A percentile compares a stretch with the other conserved stretches of the same genome.
Conservation (phyloP, 177 flowering plant species). For the Vitis hybrid region DNA sequence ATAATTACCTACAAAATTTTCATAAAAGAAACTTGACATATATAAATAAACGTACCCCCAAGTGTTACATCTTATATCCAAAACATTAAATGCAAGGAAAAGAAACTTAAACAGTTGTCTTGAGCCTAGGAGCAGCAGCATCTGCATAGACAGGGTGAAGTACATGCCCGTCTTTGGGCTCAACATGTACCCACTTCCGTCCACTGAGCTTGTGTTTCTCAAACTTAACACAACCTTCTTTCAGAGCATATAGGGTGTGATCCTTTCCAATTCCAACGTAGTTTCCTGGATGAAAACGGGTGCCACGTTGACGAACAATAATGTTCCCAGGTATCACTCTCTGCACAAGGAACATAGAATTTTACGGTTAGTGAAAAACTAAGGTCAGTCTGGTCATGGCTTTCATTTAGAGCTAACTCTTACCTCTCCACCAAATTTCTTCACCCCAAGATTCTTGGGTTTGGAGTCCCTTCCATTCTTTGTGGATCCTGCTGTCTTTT, state of each 20-base stretch:
- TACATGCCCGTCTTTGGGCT: conserved; percentile 81
- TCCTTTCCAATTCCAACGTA: conserved; percentile 95
- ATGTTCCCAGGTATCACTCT: conserved; percentile 94
- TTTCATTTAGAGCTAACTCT: neutral
- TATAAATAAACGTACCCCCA: no score
- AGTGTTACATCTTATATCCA: neutral
- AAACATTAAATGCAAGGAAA: neutral
- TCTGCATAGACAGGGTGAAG: conserved; percentile 75
- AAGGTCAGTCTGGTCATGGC: neutral
- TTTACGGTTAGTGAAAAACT: neutral
- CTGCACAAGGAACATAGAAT: conserved; percentile 33
- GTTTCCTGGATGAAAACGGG: conserved; percentile 93
- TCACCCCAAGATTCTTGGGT: conserved; percentile 90
- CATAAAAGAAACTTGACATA: no score
- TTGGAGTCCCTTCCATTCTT: conserved; percentile 95
- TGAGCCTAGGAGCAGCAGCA: conserved; percentile 21
- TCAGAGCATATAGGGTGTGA: conserved; percentile 87
- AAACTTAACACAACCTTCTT: conserved; percentile 86
- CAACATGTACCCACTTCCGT: conserved; percentile 90
- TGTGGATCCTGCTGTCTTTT: conserved; percentile 89
- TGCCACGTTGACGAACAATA: conserved; percentile 90
- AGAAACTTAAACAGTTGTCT: conserved; percentile 26
- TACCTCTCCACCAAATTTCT: conserved; percentile 98
- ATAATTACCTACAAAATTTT: no score
- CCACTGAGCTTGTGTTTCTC: conserved; percentile 71